A percentile compares a stretch with the other conserved stretches of the same genome.
These are phyloP conservation scores for Leccinum holopus DNA, from an alignment of 1,284 basidiomycete genomes.

Conservation along the genomic window DNA sequence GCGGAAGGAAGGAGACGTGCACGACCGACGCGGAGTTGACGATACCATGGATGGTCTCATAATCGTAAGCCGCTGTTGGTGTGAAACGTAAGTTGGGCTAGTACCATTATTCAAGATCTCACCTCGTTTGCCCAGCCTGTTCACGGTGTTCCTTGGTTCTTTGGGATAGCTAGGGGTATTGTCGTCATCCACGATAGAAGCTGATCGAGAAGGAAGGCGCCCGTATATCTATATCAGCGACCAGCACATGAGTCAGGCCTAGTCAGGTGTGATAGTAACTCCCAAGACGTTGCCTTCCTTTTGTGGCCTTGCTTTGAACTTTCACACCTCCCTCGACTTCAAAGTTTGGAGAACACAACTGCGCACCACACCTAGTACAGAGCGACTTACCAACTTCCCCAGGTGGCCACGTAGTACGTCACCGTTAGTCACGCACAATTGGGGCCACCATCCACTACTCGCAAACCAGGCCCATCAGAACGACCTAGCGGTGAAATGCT, in stretches of 20 bases:
- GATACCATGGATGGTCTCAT: constrained; percentile 24
- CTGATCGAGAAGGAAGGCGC: background rate
- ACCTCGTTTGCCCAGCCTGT: constrained; percentile 30
- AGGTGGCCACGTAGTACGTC: no score
- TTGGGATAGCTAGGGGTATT: constrained; percentile 17
- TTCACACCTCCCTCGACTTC: background rate
- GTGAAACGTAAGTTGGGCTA: background rate
- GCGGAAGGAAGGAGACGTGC: constrained; percentile 29
- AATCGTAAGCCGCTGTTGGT: constrained; percentile 22
- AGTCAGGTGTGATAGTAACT: background rate
- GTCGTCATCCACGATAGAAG: constrained; percentile 16
- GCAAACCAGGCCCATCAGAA: no score
- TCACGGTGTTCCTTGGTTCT: constrained; percentile 24
- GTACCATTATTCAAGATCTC: background rate
- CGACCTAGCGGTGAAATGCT: no score
- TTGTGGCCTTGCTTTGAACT: background rate
- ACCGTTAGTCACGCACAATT: no score
- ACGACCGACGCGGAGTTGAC: constrained; percentile 25
- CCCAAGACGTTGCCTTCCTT: background rate
- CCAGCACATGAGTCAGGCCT: background rate
- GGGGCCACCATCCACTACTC: no score
- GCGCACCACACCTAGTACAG: no score
- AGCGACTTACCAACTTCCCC: no score
- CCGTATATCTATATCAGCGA: background rate
- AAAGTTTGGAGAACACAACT: background rate